Percentiles rank a stretch among this genome's conserved stretches.
These are phyloP conservation scores for Mrakia frigida DNA, from an alignment of 768 basidiomycete species.

Conservation along the genomic window DNA sequence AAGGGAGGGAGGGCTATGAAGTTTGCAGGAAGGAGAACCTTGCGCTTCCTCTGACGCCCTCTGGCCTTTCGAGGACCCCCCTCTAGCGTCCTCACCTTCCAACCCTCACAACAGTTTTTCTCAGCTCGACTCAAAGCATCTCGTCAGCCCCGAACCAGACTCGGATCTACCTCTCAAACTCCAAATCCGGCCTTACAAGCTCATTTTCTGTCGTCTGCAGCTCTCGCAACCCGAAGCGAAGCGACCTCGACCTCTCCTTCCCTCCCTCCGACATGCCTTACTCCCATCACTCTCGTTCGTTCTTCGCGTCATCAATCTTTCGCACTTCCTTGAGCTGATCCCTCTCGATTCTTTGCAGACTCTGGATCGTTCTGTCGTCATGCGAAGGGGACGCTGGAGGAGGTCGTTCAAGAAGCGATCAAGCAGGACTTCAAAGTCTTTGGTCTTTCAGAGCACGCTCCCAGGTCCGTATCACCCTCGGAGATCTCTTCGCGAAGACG, in stretches of 20 bases:
- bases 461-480: conserved; percentile 44
- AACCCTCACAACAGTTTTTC: background rate
- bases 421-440: conserved; percentile 69
- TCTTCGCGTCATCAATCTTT: background rate
- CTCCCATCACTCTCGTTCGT: conserved; percentile 33
- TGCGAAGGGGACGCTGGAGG: conserved; percentile 71
- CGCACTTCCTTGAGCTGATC: background rate
- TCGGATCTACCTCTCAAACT: background rate
- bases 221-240: background rate
- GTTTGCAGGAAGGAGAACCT: background rate
- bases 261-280: conserved; percentile 23
- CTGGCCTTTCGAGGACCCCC: too few species aligned
- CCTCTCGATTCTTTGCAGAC: conserved; percentile 41
- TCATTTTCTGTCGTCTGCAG: background rate
- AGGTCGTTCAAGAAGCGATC: conserved; percentile 76
- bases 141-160: background rate
- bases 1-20: background rate
- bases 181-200: background rate
- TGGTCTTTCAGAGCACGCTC: conserved; percentile 88
- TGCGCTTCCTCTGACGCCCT: background rate
- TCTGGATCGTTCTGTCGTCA: conserved; percentile 93
- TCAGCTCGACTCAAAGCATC: background rate
- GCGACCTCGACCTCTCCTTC: background rate
- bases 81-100: background rate
- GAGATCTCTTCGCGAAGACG: background rate